Percentiles rank a stretch among this genome's conserved stretches.
phyloP scores from a whole-genome alignment of 495 filamentous ascomycete genomes.

The Jackrogersella multiformis region DNA sequence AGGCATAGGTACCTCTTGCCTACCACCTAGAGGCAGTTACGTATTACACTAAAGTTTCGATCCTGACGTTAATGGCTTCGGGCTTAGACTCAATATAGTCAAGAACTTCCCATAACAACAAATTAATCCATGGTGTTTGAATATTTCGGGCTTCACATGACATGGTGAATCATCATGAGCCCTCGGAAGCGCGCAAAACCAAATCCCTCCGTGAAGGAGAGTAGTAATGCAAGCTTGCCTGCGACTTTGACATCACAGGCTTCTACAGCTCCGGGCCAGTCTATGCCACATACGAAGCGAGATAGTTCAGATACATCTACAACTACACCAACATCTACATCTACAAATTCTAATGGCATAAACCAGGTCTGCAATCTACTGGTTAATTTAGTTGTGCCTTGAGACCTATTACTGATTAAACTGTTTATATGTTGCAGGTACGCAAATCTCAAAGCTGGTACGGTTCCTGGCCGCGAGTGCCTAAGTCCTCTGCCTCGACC shows the following conservation, averaged over 20 bases:
- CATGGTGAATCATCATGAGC: slow-evolving; percentile 54
- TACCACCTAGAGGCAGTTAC: too few species aligned
- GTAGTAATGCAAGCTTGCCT: slow-evolving; percentile 49
- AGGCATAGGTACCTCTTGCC: slow-evolving; percentile 8
- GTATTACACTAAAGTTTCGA: background rate
- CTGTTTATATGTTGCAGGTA: slow-evolving; percentile 45
- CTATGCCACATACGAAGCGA: slow-evolving; percentile 33
- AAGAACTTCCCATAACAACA: slow-evolving; percentile 5
- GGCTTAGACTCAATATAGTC: slow-evolving; percentile 1
- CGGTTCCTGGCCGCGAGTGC: slow-evolving; percentile 70
- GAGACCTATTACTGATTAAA: slow-evolving; percentile 20
- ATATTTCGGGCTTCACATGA: too few species aligned
- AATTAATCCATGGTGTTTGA: too few species aligned
- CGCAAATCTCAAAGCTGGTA: slow-evolving; percentile 71
- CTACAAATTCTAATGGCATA: slow-evolving; percentile 20
- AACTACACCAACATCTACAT: slow-evolving; percentile 29
- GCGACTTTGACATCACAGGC: slow-evolving; percentile 41
- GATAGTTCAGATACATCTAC: slow-evolving; percentile 25
- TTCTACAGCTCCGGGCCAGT: slow-evolving; percentile 19
- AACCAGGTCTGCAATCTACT: slow-evolving; percentile 35
- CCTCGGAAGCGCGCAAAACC: slow-evolving; percentile 72
- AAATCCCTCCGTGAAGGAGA: slow-evolving; percentile 54
- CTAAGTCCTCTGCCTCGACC: slow-evolving; percentile 76
- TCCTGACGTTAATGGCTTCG: slow-evolving; percentile 3
- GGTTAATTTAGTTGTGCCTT: background rate